Conservation (phyloP, 257 asterid species). For the Solanum dulcamara region DNA sequence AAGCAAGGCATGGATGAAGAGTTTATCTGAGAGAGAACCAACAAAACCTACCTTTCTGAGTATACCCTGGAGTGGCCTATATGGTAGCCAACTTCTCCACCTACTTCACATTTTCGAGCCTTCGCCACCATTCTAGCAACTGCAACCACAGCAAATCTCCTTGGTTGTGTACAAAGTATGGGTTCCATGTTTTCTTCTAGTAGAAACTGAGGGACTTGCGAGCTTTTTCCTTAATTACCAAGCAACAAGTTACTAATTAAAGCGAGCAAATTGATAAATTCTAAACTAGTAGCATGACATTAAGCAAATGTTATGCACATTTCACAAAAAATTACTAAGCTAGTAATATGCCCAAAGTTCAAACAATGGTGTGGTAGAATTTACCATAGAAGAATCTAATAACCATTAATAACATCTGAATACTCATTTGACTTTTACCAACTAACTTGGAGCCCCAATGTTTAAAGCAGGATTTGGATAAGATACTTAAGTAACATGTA, state of each 20-base stretch:
- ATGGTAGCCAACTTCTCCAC: conserved; percentile 93
- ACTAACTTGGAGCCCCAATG: not conserved
- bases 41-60: conserved; percentile 47
- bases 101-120: conserved; percentile 81
- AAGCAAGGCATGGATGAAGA: not conserved
- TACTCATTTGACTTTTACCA: not conserved
- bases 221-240: conserved; percentile 68
- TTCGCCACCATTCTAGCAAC: conserved; percentile 90
- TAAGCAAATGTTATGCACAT: not conserved
- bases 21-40: not conserved
- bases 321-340: not conserved
- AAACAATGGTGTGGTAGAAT: not conserved
- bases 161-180: conserved; percentile 85
- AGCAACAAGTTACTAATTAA: conserved; percentile 3
- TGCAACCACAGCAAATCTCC: conserved; percentile 98
- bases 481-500: not conserved
- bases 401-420: not conserved
- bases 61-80: conserved; percentile 86
- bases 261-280: not conserved
- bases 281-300: not conserved
- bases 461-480: not conserved
- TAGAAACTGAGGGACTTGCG: conserved; percentile 91
- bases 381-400: not conserved
- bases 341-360: not conserved
- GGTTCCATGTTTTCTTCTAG: conserved; percentile 73